A percentile compares a stretch with the other conserved stretches of the same genome.
phyloP scores from a whole-genome alignment of 2,329 filamentous ascomycete genomes.

The Thelonectria discophora region DNA sequence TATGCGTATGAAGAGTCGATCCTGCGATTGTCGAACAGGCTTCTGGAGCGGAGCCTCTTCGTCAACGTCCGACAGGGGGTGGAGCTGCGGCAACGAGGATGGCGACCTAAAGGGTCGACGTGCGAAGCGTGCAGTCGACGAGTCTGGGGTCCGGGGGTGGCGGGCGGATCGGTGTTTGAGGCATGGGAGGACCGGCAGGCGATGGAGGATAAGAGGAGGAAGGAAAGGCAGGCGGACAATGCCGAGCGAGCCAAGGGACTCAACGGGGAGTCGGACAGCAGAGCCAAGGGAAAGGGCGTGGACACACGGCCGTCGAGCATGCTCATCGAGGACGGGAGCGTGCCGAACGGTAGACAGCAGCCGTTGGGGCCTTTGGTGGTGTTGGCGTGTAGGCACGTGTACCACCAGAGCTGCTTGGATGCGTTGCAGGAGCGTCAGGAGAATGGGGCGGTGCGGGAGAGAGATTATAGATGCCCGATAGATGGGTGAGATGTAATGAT shows the following conservation, averaged over 20 bases:
- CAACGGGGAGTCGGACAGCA: slow-evolving; percentile 45
- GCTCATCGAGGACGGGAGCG: slow-evolving; percentile 42
- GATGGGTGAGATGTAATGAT: slow-evolving; percentile 56
- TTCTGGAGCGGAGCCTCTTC: slow-evolving; percentile 90
- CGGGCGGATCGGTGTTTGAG: slow-evolving; percentile 77
- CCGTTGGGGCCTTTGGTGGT: slow-evolving; percentile 72
- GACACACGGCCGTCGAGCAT: slow-evolving; percentile 54
- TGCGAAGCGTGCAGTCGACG: slow-evolving; percentile 87
- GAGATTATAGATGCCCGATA: slow-evolving; percentile 65
- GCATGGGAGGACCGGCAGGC: slow-evolving; percentile 76
- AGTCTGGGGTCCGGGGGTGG: slow-evolving; percentile 87
- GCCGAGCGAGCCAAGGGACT: slow-evolving; percentile 51
- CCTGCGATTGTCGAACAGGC: slow-evolving; percentile 81
- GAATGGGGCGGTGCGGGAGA: slow-evolving; percentile 57
- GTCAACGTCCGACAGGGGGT: slow-evolving; percentile 80
- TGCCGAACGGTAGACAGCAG: slow-evolving; percentile 49
- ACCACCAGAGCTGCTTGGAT: slow-evolving; percentile 75
- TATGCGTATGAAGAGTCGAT: slow-evolving; percentile 96
- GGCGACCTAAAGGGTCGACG: slow-evolving; percentile 85
- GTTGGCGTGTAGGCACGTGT: slow-evolving; percentile 75
- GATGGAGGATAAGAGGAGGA: slow-evolving; percentile 56
- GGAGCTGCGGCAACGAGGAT: slow-evolving; percentile 81
- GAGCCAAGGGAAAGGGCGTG: slow-evolving; percentile 56
- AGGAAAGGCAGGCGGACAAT: slow-evolving; percentile 51
- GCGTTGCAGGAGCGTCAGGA: slow-evolving; percentile 65